A percentile compares a stretch with the other conserved stretches of the same genome.
phyloP scores from a whole-genome alignment of 805 yeast genomes.

The Lipomyces kockii region DNA sequence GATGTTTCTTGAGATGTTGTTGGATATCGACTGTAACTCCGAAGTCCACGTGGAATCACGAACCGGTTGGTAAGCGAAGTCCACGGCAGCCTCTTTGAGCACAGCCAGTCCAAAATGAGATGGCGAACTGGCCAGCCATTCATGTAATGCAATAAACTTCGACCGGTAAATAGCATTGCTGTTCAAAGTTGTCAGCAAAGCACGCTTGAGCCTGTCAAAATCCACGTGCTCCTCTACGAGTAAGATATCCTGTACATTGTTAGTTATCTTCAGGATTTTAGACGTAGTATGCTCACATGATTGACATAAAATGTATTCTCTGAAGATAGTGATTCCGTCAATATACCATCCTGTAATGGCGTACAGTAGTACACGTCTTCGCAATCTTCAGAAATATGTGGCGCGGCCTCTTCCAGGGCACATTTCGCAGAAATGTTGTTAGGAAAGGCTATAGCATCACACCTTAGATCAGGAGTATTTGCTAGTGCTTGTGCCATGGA shows the following conservation, averaged over 20 bases:
- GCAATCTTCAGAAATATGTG: background rate
- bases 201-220: constrained; percentile 10
- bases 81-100: background rate
- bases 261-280: background rate
- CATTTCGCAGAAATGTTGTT: background rate
- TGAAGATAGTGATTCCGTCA: constrained; percentile 25
- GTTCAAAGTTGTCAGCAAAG: constrained; percentile 25
- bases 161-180: constrained; percentile 24
- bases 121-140: background rate
- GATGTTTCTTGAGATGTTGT: background rate
- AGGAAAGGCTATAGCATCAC: background rate
- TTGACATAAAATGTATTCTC: constrained; percentile 23
- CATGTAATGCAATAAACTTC: constrained; percentile 11
- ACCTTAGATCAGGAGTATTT: background rate
- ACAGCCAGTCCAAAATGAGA: constrained; percentile 25
- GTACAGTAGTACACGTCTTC: constrained; percentile 33
- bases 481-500: constrained; percentile 14
- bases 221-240: constrained; percentile 17
- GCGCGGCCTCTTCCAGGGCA: background rate
- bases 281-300: constrained; percentile 20
- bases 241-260: constrained; percentile 22
- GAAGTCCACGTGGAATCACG: background rate
- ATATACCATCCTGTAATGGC: constrained; percentile 38
- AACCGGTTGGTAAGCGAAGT: background rate
- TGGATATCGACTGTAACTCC: background rate